These are phyloP conservation scores for Arabidopsis lyrata DNA, from an alignment of 441 rosid species.

Conservation along the genomic window DNA sequence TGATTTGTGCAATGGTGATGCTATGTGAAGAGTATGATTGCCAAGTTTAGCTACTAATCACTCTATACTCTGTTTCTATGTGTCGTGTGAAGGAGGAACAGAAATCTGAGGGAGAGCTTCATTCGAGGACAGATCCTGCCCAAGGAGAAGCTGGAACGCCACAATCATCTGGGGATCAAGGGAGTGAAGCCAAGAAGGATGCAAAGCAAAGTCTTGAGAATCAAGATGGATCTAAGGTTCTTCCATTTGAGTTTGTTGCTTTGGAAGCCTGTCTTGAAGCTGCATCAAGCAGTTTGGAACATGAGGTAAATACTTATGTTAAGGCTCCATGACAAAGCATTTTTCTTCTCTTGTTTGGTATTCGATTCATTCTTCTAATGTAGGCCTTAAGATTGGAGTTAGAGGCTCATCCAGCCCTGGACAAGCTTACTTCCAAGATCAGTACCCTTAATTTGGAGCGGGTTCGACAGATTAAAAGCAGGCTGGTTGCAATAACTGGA, in stretches of 20 bases:
- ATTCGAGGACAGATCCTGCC: slow-evolving; percentile 43
- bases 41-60: slow-evolving; percentile 4
- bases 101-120: slow-evolving; percentile 53
- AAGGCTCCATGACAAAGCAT: slow-evolving; percentile 15
- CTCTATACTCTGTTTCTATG: slow-evolving; percentile 13
- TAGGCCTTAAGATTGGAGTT: slow-evolving; percentile 80
- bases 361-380: slow-evolving; percentile 26
- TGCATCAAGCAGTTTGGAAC: slow-evolving; percentile 86
- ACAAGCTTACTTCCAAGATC: slow-evolving; percentile 90
- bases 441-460: slow-evolving; percentile 91
- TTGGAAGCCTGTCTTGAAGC: slow-evolving; percentile 93
- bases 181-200: slow-evolving; percentile 55
- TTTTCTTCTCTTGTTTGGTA: slow-evolving; percentile 8
- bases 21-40: slow-evolving; percentile 11
- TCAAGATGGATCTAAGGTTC: slow-evolving; percentile 70
- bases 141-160: slow-evolving; percentile 44
- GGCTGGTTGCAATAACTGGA: slow-evolving; percentile 90
- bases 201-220: slow-evolving; percentile 69
- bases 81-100: slow-evolving; percentile 56
- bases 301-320: slow-evolving; percentile 57
- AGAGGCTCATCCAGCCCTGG: slow-evolving; percentile 93
- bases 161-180: slow-evolving; percentile 44
- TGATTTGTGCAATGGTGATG: slow-evolving; percentile 12
- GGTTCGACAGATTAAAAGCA: slow-evolving; percentile 90
- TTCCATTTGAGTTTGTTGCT: slow-evolving; percentile 90